phyloP scores from a whole-genome alignment of 805 yeast genomes.

The Spencermartinsiella europaea region DNA sequence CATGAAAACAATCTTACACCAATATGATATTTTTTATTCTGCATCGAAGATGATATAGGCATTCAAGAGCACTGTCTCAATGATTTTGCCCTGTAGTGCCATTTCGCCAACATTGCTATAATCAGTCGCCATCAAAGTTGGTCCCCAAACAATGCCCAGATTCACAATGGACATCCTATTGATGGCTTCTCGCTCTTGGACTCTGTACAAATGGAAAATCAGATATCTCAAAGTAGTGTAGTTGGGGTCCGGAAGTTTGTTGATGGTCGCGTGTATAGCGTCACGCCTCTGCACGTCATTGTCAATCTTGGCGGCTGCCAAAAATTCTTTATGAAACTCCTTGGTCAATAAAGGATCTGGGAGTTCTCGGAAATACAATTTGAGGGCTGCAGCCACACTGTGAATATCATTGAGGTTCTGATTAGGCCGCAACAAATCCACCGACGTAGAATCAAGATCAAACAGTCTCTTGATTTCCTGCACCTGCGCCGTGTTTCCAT shows the following conservation, averaged over 20 bases:
- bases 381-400: constrained; percentile 81
- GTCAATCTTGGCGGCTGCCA: constrained; percentile 64
- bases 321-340: constrained; percentile 55
- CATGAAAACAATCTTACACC: no score
- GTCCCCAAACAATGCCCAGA: constrained; percentile 93
- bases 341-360: constrained; percentile 82
- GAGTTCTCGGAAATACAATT: constrained; percentile 73
- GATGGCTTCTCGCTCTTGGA: constrained; percentile 53
- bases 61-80: constrained; percentile 78
- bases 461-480: constrained; percentile 67
- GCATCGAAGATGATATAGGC: constrained; percentile 78
- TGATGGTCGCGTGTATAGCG: constrained; percentile 76
- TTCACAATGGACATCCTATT: constrained; percentile 82
- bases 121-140: constrained; percentile 68
- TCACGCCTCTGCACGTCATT: constrained; percentile 63
- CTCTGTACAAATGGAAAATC: constrained; percentile 76
- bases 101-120: constrained; percentile 65
- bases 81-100: constrained; percentile 67
- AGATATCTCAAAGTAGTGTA: constrained; percentile 86
- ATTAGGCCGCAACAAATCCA: constrained; percentile 48
- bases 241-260: constrained; percentile 88
- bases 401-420: constrained; percentile 73
- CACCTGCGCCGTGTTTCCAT: constrained; percentile 72
- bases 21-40: constrained; percentile 29
- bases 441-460: constrained; percentile 53